Conservation (phyloP, 2,329 filamentous ascomycete species). For the Exophiala spinifera region DNA sequence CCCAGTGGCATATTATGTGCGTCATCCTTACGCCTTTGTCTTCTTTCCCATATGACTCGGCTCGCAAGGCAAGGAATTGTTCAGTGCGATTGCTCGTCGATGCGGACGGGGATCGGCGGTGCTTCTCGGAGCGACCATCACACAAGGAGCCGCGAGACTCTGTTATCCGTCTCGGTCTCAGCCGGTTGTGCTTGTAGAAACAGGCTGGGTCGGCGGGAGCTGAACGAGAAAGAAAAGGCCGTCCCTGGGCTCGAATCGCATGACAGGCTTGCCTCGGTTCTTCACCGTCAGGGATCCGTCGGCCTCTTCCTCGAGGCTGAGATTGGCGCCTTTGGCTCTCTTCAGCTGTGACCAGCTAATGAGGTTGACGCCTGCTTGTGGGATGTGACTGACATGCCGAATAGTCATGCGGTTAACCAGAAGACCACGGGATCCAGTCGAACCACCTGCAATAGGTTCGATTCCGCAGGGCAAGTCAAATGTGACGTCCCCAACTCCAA, state of each 20-base stretch:
- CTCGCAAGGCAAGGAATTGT: too few relatives aligned
- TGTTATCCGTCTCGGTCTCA: neutral
- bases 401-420: slow-evolving; percentile 9
- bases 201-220: neutral
- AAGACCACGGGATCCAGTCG: neutral
- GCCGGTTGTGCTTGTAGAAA: neutral
- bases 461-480: neutral
- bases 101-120: too few relatives aligned
- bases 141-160: too few relatives aligned
- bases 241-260: slow-evolving; percentile 11
- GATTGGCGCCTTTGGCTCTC: slow-evolving; percentile 5
- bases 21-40: too few relatives aligned
- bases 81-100: too few relatives aligned
- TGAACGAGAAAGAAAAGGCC: slow-evolving; percentile 16
- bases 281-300: slow-evolving; percentile 10
- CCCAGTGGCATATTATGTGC: too few relatives aligned
- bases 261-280: neutral
- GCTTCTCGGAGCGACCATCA: too few relatives aligned
- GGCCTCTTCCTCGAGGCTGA: slow-evolving; percentile 7
- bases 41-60: too few relatives aligned
- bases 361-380: slow-evolving; percentile 12
- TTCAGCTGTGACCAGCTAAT: slow-evolving; percentile 22
- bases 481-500: slow-evolving; percentile 15
- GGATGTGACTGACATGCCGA: slow-evolving; percentile 10
- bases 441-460: neutral